Evolutionary conservation across 495 filamentous ascomycete species (phyloP), one percentile per base, ranked within the genome.

Genomic region (Tuber magnatum): DNA sequence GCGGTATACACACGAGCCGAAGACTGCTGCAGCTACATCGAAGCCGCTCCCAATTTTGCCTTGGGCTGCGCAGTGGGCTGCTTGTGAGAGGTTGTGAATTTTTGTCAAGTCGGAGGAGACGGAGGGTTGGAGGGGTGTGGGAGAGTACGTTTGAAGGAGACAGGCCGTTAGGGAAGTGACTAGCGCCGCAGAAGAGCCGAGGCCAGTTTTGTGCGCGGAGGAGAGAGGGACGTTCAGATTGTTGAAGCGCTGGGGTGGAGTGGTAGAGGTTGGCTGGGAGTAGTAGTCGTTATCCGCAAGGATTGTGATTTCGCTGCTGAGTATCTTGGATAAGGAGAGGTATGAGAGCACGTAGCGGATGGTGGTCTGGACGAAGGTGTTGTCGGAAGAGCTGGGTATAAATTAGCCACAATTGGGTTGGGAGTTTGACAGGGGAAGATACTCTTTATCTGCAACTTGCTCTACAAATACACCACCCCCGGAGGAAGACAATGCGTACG

Each of bases 211-310:
- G 86, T 97, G 92, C 22, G 96, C 94, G 80, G 89, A 86, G 65
- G 85, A 82, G 16, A 99, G 88, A 32, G 91, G 89, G 44, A 93
- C 91, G 56, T 88, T 86, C 85, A 97, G 97, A 78, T 91, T 86
- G 72, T 88, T 87, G 85, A 99, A 99, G 74, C 88, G 89, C 68
- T 72, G 83, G 48, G 69, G 48, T n/a, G 71, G 76, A 32, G 71
- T 84, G 70, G 85, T 82, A 72, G 84, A 80, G 51, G 85, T 80
- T 40, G 90, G 86, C 56, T 93, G 91, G 3, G 95, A 97, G 85
- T 99, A 98, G 87, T 99, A 99, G 86, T 97, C 93, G 80, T 92
- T 92, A 84, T 97, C 93, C 41, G 96, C 95, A 35, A 97, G 87
- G 84, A 99, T 95, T 71, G 93, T 95, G 80, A 98, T 88, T 35